Evolutionary conservation across 192 early-diverging fungal genomes (phyloP).

Genomic region (Coemansia sp.): DNA sequence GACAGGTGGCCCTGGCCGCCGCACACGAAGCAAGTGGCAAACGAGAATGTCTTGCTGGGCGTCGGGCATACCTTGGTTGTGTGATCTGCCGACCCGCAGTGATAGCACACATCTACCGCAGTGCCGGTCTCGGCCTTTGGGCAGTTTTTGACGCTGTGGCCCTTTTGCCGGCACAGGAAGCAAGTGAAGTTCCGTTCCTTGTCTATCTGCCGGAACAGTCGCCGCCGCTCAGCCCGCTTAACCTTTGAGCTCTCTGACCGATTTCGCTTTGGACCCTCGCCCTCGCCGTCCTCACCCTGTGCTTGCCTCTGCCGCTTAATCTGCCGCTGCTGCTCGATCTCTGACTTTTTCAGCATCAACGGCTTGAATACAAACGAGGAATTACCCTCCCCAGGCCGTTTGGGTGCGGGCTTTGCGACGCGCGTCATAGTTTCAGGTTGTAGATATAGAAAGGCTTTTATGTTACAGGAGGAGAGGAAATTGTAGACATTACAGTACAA

Average conservation of each 20-base stretch:
- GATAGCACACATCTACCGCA: constrained; percentile 75
- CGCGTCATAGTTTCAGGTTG: constrained; percentile 52
- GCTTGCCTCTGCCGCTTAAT: constrained; percentile 12
- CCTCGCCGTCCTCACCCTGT: background rate
- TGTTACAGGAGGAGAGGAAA: background rate
- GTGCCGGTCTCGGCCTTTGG: constrained; percentile 56
- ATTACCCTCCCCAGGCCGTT: constrained; percentile 54
- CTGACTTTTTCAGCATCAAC: constrained; percentile 51
- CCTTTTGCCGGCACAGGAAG: constrained; percentile 81
- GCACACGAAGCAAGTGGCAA: constrained; percentile 89
- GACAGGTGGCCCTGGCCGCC: constrained; percentile 80
- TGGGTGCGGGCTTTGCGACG: constrained; percentile 57
- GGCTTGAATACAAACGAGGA: constrained; percentile 50
- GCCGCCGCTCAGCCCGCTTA: constrained; percentile 37
- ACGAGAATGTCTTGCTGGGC: constrained; percentile 62
- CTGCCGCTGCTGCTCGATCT: constrained; percentile 31
- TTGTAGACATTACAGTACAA: background rate
- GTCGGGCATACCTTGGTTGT: constrained; percentile 72
- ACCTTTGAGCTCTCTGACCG: constrained; percentile 22
- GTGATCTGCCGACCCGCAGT: constrained; percentile 86
- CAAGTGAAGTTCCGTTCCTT: constrained; percentile 59
- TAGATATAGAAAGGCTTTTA: background rate
- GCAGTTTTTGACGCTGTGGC: constrained; percentile 84
- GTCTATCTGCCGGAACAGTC: constrained; percentile 22
- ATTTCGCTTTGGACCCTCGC: constrained; percentile 10